Conservation (phyloP, 257 asterid genomes). For the Parsonsia alboflavescens region DNA sequence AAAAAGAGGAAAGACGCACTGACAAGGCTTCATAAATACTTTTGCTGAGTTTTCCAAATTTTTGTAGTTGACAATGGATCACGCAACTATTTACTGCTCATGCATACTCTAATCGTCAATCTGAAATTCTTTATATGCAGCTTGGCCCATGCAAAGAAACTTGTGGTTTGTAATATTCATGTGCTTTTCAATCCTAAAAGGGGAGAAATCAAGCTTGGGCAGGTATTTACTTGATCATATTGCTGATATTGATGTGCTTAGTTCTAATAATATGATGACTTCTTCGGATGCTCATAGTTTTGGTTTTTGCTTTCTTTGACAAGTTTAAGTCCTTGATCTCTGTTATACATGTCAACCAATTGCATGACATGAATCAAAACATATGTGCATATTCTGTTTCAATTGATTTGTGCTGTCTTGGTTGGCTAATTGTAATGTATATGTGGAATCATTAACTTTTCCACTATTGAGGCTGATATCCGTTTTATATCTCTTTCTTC, state of each 20-base stretch:
- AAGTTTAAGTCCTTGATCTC: not conserved
- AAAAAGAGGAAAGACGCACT: not conserved
- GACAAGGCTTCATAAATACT: not conserved
- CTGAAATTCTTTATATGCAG: constrained; percentile 35
- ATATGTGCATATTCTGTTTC: not conserved
- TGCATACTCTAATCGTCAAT: not conserved
- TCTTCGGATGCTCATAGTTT: not conserved
- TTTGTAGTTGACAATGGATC: constrained; percentile 1
- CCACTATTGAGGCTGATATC: no score
- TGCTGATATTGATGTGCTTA: not conserved
- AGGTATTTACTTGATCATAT: constrained; percentile 42
- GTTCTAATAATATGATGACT: not conserved
- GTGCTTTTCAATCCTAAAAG: constrained; percentile 96
- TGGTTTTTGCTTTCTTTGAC: not conserved
- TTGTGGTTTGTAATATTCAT: constrained; percentile 87
- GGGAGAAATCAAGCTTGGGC: constrained; percentile 96
- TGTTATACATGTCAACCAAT: not conserved
- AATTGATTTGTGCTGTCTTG: not conserved
- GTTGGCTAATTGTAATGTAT: not conserved
- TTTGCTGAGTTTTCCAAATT: not conserved
- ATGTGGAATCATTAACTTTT: not conserved
- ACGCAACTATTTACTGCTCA: not conserved
- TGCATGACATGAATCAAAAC: not conserved
- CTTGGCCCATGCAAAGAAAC: constrained; percentile 41
- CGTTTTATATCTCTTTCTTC: no score